These are phyloP conservation scores for Aspergillus terreus DNA, from an alignment of 2,329 filamentous ascomycete species.

Conservation along the genomic window DNA sequence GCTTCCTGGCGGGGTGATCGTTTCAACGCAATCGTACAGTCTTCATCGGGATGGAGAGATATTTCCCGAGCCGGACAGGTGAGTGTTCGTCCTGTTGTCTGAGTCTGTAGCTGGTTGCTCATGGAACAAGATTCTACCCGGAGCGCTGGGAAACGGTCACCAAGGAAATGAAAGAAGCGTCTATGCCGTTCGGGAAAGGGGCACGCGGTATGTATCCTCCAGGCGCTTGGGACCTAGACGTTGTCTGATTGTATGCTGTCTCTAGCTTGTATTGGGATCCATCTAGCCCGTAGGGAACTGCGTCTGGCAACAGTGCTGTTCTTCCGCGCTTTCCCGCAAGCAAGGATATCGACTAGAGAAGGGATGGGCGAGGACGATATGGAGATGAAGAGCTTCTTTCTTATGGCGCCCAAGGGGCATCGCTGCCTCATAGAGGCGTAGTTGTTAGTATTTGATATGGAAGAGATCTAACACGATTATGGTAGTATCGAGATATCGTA, in stretches of 20 bases:
- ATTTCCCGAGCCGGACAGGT: conserved; percentile 50
- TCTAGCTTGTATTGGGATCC: conserved; percentile 61
- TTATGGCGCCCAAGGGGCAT: conserved; percentile 43
- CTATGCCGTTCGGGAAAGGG: conserved; percentile 67
- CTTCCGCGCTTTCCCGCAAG: conserved; percentile 38
- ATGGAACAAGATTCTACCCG: conserved; percentile 22
- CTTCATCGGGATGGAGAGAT: conserved; percentile 52
- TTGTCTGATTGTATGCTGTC: neutral
- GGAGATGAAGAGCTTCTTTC: conserved; percentile 43
- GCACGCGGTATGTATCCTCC: conserved; percentile 46
- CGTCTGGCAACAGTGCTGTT: conserved; percentile 51
- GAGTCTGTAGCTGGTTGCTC: conserved; percentile 28
- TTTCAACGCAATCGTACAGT: conserved; percentile 53
- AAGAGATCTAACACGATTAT: neutral
- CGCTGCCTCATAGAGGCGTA: conserved; percentile 35
- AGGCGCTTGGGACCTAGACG: neutral
- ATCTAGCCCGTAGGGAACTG: conserved; percentile 61
- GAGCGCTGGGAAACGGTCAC: conserved; percentile 23
- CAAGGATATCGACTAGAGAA: conserved; percentile 17
- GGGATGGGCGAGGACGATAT: conserved; percentile 37
- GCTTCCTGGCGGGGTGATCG: conserved; percentile 51
- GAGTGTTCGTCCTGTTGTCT: conserved; percentile 30
- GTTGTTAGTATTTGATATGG: neutral
- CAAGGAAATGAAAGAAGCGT: conserved; percentile 51
- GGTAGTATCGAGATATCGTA: too few species aligned